Base-by-base conservation (phyloP, 73 alveolate genomes). In the Tetrahymena elliotti region DNA sequence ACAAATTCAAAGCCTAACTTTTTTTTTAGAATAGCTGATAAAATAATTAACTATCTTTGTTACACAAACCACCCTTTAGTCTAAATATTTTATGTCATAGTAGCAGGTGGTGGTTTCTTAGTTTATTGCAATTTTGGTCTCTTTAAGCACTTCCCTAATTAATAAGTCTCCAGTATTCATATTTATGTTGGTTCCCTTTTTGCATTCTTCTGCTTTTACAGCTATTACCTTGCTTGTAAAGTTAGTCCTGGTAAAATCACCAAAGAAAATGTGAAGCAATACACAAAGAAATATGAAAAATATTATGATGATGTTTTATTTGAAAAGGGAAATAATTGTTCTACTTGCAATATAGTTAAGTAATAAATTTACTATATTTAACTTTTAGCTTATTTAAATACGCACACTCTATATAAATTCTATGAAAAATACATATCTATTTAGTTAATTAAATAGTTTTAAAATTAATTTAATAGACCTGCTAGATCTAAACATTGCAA, bases 401-500 rank as follows among this genome's bases (percentile, higher is more conserved):
- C 7, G 33, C 4, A 1, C 1, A 15, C 1, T 3, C 3, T n/a
- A 16, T 53, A 6, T 40, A 40, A 40, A 40, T 40, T 8, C 8
- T 10, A 40, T 40, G 15, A 15, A 40, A n/a, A n/a, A n/a, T n/a
- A n/a, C n/a, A n/a, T n/a, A n/a, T n/a, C n/a, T n/a, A n/a, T n/a
- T n/a, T n/a, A n/a, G n/a, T n/a, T n/a, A n/a, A n/a, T n/a, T n/a
- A 96, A 97, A 53, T 95, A 97, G 13, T 15, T 47, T 36, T 95
- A 95, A 41, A 96, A 97, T 83, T 94, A 96, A 93, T 93, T 96
- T 33, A 94, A 84, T 22, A 93, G 97, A 88, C 97, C 98, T 38
- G 93, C 98, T 38, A 95, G 99, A 94, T 96, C 98, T 53, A 96
- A 97, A 93, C 99, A 98, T 95, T 98, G 99, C 84, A 54, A 94